Evolutionary conservation across 108 stramenopile genomes (phyloP), one percentile per base, ranked within the genome.

Genomic region (Cyclotella kingstonii): DNA sequence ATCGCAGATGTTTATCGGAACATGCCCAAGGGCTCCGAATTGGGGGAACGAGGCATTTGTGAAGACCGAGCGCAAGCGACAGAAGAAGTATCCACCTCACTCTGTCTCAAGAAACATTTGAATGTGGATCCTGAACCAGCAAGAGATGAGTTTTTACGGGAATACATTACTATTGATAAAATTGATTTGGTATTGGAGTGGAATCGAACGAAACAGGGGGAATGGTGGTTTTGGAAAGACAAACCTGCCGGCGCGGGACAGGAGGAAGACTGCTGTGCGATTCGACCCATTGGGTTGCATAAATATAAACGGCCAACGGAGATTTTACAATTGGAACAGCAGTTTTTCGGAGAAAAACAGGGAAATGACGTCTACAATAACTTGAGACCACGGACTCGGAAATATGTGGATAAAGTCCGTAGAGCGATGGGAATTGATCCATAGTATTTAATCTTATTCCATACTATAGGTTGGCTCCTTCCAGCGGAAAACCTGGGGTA

Each of bases 161-260:
- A 74, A 62, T 66, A 58, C 31, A 48, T 74, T 52, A 54, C 60
- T 0, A 38, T 61, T 48, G 58, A 40, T 11, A 44, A 56, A 31
- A 42, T 64, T 31, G 54, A 47, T 2, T 22, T 36, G 22, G 53
- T 68, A 12, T 38, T 76, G 19, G 53, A 42, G 1, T 76, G 75
- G 75, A 76, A 76, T 45, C 33, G 75, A 9, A 76, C 59, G 2
- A 62, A 76, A 42, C 75, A 76, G 55, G 75, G 75, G 7, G 75
- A 76, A 68, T 76, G 75, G 75, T 76, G 75, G 75, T 76, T 52
- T 63, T 76, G 75, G 75, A 68, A 56, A 31, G 75, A 67, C 48
- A 76, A 76, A 34, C 75, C 75, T 0, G 10, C 68, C 8, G 50
- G 45, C 11, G 75, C 62, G 10, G 75, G 75, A 31, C 43, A 76